A percentile compares a stretch with the other conserved stretches of the same genome.
These are phyloP conservation scores for Teratosphaeria pseudoeucalypti DNA, from an alignment of 2,329 filamentous ascomycete species.

Conservation along the genomic window DNA sequence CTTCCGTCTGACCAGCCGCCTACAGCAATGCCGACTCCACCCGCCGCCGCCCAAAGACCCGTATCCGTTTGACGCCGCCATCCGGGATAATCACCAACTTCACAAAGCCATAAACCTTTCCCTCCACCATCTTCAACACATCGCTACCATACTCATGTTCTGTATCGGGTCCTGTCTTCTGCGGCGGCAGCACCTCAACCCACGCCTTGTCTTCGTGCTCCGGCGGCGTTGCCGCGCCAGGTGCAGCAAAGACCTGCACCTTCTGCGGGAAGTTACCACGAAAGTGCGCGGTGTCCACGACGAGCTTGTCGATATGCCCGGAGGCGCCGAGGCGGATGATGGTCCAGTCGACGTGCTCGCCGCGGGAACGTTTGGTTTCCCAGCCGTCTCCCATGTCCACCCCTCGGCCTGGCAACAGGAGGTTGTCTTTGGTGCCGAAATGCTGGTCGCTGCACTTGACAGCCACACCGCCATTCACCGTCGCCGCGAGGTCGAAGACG, in stretches of 20 bases:
- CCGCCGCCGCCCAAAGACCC: conserved; percentile 55
- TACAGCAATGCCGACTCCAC: neutral
- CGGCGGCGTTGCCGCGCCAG: conserved; percentile 43
- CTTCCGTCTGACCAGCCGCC: neutral
- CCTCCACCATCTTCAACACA: conserved; percentile 33
- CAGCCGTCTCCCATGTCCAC: conserved; percentile 83
- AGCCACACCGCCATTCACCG: conserved; percentile 68
- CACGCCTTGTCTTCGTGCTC: conserved; percentile 51
- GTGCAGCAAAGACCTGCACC: conserved; percentile 53
- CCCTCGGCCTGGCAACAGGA: conserved; percentile 67
- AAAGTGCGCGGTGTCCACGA: conserved; percentile 76
- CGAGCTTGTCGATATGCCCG: conserved; percentile 53
- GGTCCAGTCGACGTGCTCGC: conserved; percentile 70
- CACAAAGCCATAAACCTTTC: conserved; percentile 62
- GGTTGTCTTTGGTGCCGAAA: conserved; percentile 71
- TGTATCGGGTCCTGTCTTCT: conserved; percentile 60
- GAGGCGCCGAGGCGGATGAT: conserved; percentile 62
- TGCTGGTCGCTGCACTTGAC: conserved; percentile 72
- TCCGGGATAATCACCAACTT: conserved; percentile 92
- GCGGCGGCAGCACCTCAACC: conserved; percentile 55
- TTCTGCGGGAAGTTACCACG: conserved; percentile 75
- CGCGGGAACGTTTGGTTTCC: conserved; percentile 69
- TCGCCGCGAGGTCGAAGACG: conserved; percentile 65
- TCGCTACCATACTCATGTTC: conserved; percentile 54
- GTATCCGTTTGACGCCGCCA: conserved; percentile 80